phyloP scores from a whole-genome alignment of 257 asterid species.

The Salvia miltiorrhiza region DNA sequence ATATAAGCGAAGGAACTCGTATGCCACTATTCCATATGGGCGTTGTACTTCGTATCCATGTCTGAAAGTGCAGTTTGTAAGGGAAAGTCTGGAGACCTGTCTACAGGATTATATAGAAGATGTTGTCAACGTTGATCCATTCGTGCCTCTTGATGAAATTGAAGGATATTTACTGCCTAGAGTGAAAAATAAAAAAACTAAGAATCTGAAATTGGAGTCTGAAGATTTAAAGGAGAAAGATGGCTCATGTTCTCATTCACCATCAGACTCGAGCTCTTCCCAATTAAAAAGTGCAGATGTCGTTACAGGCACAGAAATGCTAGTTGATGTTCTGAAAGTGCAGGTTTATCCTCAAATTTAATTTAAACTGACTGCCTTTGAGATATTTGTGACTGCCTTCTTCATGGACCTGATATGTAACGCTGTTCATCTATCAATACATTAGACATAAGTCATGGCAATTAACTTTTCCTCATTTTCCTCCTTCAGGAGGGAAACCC shows the following conservation, averaged over 20 bases:
- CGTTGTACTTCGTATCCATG: constrained; percentile 67
- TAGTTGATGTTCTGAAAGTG: constrained; percentile 29
- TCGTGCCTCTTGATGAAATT: constrained; percentile 62
- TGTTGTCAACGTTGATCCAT: constrained; percentile 79
- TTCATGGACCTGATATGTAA: background rate
- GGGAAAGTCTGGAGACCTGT: constrained; percentile 49
- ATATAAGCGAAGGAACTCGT: constrained; percentile 53
- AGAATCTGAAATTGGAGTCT: constrained; percentile 27
- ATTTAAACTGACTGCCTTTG: constrained; percentile 5
- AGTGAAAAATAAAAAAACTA: constrained; percentile 39
- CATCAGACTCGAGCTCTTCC: constrained; percentile 40
- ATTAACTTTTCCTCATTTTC: background rate
- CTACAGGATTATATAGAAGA: constrained; percentile 53
- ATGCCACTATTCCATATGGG: constrained; percentile 73
- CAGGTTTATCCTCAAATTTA: constrained; percentile 35
- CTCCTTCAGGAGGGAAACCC: constrained; percentile 44
- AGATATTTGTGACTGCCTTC: background rate
- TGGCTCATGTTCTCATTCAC: constrained; percentile 31
- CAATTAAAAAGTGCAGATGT: constrained; percentile 35
- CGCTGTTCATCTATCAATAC: background rate
- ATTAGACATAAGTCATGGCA: background rate
- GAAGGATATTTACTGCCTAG: constrained; percentile 64
- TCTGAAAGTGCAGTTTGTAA: constrained; percentile 74
- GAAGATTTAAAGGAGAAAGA: constrained; percentile 36
- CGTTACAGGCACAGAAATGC: constrained; percentile 30